Evolutionary conservation across 176 grass and related monocot genomes (phyloP), one percentile per base, ranked within the genome.

Genomic region (Saccharum officinarum): DNA sequence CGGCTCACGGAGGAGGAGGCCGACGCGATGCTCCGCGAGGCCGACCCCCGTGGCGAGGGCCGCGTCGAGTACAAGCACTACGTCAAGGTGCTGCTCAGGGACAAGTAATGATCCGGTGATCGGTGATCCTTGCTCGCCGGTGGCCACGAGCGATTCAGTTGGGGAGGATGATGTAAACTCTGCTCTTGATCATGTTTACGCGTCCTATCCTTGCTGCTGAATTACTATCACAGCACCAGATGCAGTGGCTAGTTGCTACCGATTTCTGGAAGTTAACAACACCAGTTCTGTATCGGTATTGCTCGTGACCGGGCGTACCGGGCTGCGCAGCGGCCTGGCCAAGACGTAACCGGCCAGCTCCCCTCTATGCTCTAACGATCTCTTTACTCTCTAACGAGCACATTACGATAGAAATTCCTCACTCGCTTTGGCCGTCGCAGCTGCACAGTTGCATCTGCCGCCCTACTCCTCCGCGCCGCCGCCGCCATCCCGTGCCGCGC

Each of bases 11-110:
- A 91, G 69, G 84, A 87, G 84, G 89, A 91, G 85, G 85, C 85
- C 84, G 85, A 91, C 89, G 85, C 82, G 30, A 79, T 91, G 61
- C 6, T 87, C 80, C 89, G 89, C 85, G 86, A 91, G 89, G 89
- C 80, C 0, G 89, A 90, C 69, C 79, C 80, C 3, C 38, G 39
- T 61, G 74, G 49, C 69, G 75, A 84, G 46, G 89, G 84, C 3
- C 39, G 62, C 13, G 76, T 91, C 69, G 75, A 76, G 16, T 91
- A 49, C 75, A 79, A 30, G 76, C 49, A 91, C 38, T 80, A 87
- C 80, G 89, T 87, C 83, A 90, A 90, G 79, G 83, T 86, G 25
- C 34, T 86, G 18, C 50, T 82, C 66, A 82, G 81, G 79, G 71
- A 86, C 83, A 86, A 90, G 63, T 59, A 49, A 71, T 79, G 22